Base-by-base conservation (phyloP, 176 grass and related monocot genomes). In the Bromus sterilis region DNA sequence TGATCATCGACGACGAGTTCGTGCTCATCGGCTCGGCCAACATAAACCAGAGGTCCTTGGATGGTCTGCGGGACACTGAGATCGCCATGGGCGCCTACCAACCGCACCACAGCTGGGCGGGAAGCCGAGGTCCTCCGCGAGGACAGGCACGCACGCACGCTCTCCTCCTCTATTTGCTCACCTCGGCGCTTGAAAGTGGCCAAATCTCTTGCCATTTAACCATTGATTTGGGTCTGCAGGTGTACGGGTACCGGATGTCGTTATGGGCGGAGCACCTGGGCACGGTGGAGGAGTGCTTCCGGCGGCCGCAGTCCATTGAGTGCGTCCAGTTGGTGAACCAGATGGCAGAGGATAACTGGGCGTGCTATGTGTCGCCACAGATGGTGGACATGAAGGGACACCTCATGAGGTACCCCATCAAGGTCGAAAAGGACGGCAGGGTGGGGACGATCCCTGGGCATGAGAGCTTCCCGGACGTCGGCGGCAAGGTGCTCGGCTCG, bases 231-330 rank as follows among this genome's bases (percentile, higher is more conserved):
- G 9, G 6, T 76, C 40, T 84, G 8, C 83, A 94, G 95, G 91
- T 98, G 65, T 93, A 98, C 13, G 92, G 92, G 20, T 98, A 89
- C 78, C 68, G 95, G 75, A 98, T 91, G 92, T 91, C 95, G 4
- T 80, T 98, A 7, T 98, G 95, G 95, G 90, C 90, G 2, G 92
- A 98, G 59, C 92, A 98, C 44, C 72, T 89, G 4, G 95, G 92
- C 48, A 65, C 39, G 8, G 33, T 88, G n/a, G 88, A 92, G 44
- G 78, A 85, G 28, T 68, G 78, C 46, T 98, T 94, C 58, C 75
- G 33, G 0, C 79, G 41, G 41, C 95, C 95, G 10, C 75, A 98
- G 6, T 79, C 83, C 1, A 1, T 64, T 29, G 90, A 94, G 63
- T 98, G 95, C 32, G 86, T 94, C 33, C 84, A 51, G 14, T 34